phyloP scores from a whole-genome alignment of 371 early-diverging fungal species.

The Saksenaea vasiformis region DNA sequence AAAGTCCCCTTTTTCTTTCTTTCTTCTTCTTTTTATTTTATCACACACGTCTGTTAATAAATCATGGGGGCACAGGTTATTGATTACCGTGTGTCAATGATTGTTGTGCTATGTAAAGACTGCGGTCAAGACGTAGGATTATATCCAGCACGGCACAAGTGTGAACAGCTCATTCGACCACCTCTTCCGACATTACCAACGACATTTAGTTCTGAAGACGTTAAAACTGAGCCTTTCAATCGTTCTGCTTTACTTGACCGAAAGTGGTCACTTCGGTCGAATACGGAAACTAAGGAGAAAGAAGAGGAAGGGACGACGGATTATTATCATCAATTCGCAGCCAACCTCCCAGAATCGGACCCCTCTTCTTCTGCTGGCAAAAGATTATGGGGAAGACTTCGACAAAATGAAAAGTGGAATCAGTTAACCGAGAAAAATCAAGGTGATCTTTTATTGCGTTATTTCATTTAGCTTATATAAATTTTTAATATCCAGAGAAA shows the following conservation, averaged over 20 bases:
- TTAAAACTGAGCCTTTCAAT: not conserved
- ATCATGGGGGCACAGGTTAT: slow-evolving; percentile 7
- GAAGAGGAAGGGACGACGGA: not conserved
- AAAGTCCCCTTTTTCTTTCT: not conserved
- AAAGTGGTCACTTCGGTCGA: not conserved
- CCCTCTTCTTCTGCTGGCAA: slow-evolving; percentile 5
- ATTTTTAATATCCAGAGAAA: not conserved
- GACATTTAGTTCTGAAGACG: not conserved
- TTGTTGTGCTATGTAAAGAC: slow-evolving; percentile 54
- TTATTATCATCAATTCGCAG: slow-evolving; percentile 16
- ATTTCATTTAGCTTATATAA: not conserved
- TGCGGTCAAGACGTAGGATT: slow-evolving; percentile 56
- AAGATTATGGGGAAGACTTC: slow-evolving; percentile 12
- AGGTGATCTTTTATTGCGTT: not conserved
- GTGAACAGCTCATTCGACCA: slow-evolving; percentile 19
- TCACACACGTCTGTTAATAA: not conserved
- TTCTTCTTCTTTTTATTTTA: not conserved
- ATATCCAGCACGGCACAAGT: slow-evolving; percentile 57
- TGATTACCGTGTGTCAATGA: slow-evolving; percentile 53
- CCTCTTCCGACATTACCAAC: slow-evolving; percentile 14
- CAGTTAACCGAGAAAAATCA: slow-evolving; percentile 1
- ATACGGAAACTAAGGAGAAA: not conserved
- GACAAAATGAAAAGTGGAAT: slow-evolving; percentile 14
- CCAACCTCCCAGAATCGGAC: slow-evolving; percentile 6
- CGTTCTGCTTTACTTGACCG: not conserved